Conservation (phyloP, 176 grass and related monocot genomes). For the Bothriochloa decipiens region DNA sequence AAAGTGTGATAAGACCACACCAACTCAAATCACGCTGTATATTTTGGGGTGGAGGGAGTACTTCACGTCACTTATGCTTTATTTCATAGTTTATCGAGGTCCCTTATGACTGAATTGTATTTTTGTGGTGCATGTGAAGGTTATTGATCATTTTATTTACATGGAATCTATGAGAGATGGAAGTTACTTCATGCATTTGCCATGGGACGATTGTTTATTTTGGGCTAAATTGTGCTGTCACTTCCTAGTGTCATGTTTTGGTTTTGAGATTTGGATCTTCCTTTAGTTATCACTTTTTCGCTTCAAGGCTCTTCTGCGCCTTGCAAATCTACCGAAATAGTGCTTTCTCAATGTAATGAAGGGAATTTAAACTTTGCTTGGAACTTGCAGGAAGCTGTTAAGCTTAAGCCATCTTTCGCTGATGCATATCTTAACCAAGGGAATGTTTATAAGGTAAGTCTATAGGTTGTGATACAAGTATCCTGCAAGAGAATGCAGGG, state of each 20-base stretch:
- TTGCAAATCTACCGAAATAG: neutral
- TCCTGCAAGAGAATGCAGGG: neutral
- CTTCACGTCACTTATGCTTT: neutral
- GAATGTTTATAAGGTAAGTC: conserved; percentile 93
- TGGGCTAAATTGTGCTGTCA: neutral
- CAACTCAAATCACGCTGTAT: neutral
- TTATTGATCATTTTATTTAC: neutral
- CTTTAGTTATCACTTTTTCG: neutral
- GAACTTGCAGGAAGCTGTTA: conserved; percentile 87
- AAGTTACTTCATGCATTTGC: conserved; percentile 5
- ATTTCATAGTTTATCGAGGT: neutral
- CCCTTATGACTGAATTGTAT: neutral
- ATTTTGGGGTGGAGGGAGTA: neutral
- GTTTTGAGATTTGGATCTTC: neutral
- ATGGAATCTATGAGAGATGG: neutral
- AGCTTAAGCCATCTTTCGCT: conserved; percentile 88
- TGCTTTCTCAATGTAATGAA: neutral
- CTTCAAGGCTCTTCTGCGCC: neutral
- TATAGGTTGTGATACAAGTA: conserved; percentile 28
- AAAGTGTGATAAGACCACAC: neutral
- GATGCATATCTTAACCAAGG: conserved; percentile 98
- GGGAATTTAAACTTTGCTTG: conserved; percentile 12
- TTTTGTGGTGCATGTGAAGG: neutral
- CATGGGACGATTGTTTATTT: neutral
- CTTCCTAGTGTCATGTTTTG: neutral